Evolutionary conservation across 352 stramenopile species (phyloP).

Genomic region (Phytopythium mirpurense): DNA sequence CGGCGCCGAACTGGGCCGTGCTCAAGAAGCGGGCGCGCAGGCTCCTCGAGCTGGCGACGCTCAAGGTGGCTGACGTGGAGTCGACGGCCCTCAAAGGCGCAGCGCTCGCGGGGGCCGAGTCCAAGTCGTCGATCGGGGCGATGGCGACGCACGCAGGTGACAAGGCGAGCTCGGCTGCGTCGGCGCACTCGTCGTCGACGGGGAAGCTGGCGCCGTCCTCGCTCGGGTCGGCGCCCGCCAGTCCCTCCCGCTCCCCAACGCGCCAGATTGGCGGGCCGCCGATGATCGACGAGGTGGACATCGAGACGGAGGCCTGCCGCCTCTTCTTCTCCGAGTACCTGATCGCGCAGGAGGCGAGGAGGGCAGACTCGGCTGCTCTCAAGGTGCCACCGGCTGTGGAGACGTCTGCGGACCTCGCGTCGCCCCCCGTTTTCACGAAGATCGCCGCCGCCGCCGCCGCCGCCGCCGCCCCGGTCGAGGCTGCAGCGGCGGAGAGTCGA

Average conservation of each 20-base stretch:
- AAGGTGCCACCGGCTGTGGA: not conserved
- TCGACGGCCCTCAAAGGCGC: constrained; percentile 3
- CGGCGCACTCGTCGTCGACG: constrained; percentile 16
- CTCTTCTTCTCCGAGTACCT: constrained; percentile 88
- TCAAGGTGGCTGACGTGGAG: constrained; percentile 1
- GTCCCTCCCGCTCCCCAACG: constrained; percentile 13
- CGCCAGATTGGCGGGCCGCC: constrained; percentile 1
- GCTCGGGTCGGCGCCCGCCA: constrained; percentile 12
- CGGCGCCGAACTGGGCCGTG: constrained; percentile 68
- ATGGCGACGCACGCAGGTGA: constrained; percentile 25
- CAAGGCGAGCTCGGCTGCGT: constrained; percentile 24
- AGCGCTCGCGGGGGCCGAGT: constrained; percentile 28
- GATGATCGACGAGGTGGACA: constrained; percentile 59
- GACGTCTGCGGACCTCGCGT: not conserved
- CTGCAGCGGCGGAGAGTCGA: not conserved
- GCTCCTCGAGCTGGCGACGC: constrained; percentile 23
- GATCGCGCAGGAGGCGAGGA: constrained; percentile 38
- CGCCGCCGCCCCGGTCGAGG: not conserved
- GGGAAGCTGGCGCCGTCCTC: constrained; percentile 2
- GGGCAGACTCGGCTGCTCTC: constrained; percentile 5
- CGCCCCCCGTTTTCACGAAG: not conserved
- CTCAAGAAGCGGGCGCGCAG: constrained; percentile 55
- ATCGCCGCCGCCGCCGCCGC: not conserved
- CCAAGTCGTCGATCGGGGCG: constrained; percentile 50
- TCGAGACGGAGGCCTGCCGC: constrained; percentile 80